These are phyloP conservation scores for Lunasporangiospora selenospora DNA, from an alignment of 192 early-diverging fungal species.

Conservation along the genomic window DNA sequence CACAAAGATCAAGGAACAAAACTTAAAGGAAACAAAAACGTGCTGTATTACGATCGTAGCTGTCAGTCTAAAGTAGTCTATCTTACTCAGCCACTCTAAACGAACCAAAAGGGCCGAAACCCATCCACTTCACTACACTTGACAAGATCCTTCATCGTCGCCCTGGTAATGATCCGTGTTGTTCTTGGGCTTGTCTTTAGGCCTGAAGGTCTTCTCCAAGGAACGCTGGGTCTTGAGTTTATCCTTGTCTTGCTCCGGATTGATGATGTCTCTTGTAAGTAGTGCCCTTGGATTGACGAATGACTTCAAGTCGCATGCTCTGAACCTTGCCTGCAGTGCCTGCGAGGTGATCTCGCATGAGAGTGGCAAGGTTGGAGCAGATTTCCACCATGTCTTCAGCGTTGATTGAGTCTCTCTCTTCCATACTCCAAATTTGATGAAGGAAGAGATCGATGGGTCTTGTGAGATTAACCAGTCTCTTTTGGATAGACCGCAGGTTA, in stretches of 20 bases:
- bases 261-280: slow-evolving; percentile 6
- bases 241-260: slow-evolving; percentile 1
- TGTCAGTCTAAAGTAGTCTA: too few relatives aligned
- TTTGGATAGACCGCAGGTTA: slow-evolving; percentile 11
- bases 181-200: neutral
- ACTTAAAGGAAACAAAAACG: too few relatives aligned
- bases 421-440: slow-evolving; percentile 6
- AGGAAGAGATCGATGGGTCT: slow-evolving; percentile 14
- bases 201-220: neutral
- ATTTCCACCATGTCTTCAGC: neutral
- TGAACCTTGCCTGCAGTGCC: slow-evolving; percentile 15
- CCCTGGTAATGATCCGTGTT: neutral
- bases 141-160: too few relatives aligned
- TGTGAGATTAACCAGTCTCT: slow-evolving; percentile 15
- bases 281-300: slow-evolving; percentile 1
- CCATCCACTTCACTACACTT: too few relatives aligned
- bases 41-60: too few relatives aligned
- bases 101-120: too few relatives aligned
- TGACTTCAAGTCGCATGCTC: neutral
- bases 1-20: too few relatives aligned
- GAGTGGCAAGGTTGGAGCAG: slow-evolving; percentile 1
- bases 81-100: too few relatives aligned
- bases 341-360: slow-evolving; percentile 9
- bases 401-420: neutral
- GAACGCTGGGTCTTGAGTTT: slow-evolving; percentile 3